Base-by-base conservation (phyloP, 148 eudicot species). In the Rhododendron simsii region DNA sequence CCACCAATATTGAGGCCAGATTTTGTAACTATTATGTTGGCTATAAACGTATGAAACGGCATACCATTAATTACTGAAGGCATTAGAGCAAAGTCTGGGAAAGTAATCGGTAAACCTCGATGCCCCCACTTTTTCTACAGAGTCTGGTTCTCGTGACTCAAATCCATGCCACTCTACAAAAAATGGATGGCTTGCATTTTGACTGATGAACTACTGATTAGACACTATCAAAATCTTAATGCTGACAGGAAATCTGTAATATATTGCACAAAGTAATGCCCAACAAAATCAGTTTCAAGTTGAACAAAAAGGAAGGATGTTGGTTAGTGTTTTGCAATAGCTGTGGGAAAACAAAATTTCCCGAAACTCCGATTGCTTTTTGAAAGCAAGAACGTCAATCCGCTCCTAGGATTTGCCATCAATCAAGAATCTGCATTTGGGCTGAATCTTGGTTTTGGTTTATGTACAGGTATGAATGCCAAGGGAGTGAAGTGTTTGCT, bases 401-500 rank as follows among this genome's bases (percentile, higher is more conserved):
- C 3, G 28, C 69, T 63, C 69, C 3, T 21, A 21, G 26, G 67
- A 21, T 21, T 61, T 61, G 26, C 6, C 67, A 21, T 2, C n/a
- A 48, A 26, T 28, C 82, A 1, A 35, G 12, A 30, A 51, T 50
- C 10, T 26, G 61, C 9, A 80, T 48, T 50, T 80, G 61, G 20
- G 82, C 82, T 80, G 59, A 80, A 80, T 26, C 39, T 84, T 83
- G 59, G 26, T 15, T 23, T 73, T 35, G 81, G 16, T 71, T 39
- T 82, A 33, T 86, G 15, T 74, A 73, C 80, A 91, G 92, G 79
- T 86, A 91, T 51, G 87, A 88, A 15, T 85, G 53, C 76, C 83
- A 88, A 80, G 92, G 88, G 50, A 83, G 83, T 79, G 88, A 91
- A 76, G 87, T 84, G 26, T 78, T 82, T 67, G 89, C 83, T 18